These are phyloP conservation scores for Trichocomaceae sp. DNA, from an alignment of 2,329 filamentous ascomycete genomes.

Conservation along the genomic window DNA sequence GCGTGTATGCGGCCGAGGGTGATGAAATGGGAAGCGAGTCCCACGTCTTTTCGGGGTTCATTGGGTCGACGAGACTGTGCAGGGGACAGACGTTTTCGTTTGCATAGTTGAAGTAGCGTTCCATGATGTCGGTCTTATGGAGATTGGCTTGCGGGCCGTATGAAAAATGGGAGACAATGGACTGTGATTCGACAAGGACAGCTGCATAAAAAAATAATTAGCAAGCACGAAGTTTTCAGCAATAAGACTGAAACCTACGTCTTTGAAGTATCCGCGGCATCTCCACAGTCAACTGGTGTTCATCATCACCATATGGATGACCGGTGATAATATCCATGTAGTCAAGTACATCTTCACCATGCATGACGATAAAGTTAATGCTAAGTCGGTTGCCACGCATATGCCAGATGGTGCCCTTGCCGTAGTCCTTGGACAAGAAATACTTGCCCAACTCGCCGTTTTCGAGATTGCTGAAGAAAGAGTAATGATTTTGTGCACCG, in stretches of 20 bases:
- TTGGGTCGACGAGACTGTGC: conserved; percentile 9
- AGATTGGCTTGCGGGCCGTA: conserved; percentile 11
- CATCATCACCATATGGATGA: conserved; percentile 11
- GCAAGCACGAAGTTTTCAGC: neutral
- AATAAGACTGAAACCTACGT: conserved; percentile 2
- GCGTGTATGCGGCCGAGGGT: neutral
- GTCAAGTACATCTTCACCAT: conserved; percentile 10
- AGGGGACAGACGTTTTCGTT: conserved; percentile 11
- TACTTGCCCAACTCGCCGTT: conserved; percentile 12
- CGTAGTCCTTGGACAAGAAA: conserved; percentile 11
- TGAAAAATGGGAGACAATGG: conserved; percentile 13
- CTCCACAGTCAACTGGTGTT: conserved; percentile 13
- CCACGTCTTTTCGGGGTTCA: conserved; percentile 6
- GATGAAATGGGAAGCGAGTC: neutral
- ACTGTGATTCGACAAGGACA: conserved; percentile 12
- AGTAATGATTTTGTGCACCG: conserved; percentile 13
- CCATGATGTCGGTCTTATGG: conserved; percentile 12
- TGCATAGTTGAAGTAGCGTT: conserved; percentile 14
- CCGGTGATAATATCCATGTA: conserved; percentile 12
- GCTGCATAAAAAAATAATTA: conserved; percentile 1
- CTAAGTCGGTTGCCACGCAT: conserved; percentile 11
- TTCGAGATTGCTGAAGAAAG: conserved; percentile 10
- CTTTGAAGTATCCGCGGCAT: conserved; percentile 9
- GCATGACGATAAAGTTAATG: conserved; percentile 14
- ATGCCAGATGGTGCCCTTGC: conserved; percentile 11